A percentile compares a stretch with the other conserved stretches of the same genome.
These are phyloP conservation scores for Hysterium pulicare DNA, from an alignment of 2,329 filamentous ascomycete species.

Conservation along the genomic window DNA sequence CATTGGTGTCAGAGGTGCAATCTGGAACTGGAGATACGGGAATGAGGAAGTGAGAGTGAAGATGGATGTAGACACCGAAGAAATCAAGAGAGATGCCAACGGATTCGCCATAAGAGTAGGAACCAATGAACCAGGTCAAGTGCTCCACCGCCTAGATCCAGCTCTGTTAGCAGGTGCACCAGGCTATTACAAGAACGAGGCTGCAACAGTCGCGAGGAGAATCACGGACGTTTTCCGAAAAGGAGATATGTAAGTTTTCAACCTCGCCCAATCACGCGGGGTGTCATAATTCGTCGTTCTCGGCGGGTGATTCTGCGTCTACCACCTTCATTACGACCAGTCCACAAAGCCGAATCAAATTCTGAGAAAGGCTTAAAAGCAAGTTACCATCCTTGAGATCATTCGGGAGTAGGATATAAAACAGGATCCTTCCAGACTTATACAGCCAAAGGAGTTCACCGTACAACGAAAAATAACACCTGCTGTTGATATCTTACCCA, in stretches of 20 bases:
- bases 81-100: slow-evolving; percentile 32
- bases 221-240: slow-evolving; percentile 36
- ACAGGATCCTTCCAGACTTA: too few species aligned
- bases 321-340: not conserved
- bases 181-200: slow-evolving; percentile 34
- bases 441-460: too few species aligned
- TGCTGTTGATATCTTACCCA: too few species aligned
- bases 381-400: too few species aligned
- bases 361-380: too few species aligned
- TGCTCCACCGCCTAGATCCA: slow-evolving; percentile 30
- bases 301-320: too few species aligned
- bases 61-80: slow-evolving; percentile 38
- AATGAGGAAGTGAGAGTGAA: slow-evolving; percentile 31
- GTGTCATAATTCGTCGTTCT: too few species aligned
- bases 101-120: slow-evolving; percentile 33
- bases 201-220: slow-evolving; percentile 27
- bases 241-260: slow-evolving; percentile 33
- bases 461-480: too few species aligned
- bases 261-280: too few species aligned
- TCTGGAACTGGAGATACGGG: slow-evolving; percentile 32
- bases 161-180: slow-evolving; percentile 19
- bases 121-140: slow-evolving; percentile 33
- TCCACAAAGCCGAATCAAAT: not conserved
- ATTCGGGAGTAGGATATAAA: too few species aligned
- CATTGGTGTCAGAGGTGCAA: slow-evolving; percentile 31